A percentile compares a stretch with the other conserved stretches of the same genome.
Evolutionary conservation across 148 eudicot genomes (phyloP).

Genomic region (Vaccinium macrocarpon): DNA sequence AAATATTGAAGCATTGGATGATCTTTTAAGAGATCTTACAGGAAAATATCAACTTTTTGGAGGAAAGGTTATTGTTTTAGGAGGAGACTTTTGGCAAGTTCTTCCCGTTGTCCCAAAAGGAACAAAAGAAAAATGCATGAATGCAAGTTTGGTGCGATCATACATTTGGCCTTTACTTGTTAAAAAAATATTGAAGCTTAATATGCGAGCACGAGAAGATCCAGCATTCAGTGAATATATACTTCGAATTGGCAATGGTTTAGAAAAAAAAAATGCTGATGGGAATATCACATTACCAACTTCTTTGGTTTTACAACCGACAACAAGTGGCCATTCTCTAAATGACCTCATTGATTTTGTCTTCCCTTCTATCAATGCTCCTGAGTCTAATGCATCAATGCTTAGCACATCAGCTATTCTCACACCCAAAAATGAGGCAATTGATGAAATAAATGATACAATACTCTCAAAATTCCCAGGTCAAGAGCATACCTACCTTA

Average conservation of each 20-base stretch:
- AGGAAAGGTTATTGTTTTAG: not conserved
- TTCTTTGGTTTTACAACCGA: not conserved
- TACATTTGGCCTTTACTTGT: not conserved
- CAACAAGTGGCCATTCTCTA: rapidly evolving
- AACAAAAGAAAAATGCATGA: not conserved
- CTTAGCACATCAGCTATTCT: not conserved
- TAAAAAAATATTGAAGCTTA: not conserved
- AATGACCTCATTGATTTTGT: not conserved
- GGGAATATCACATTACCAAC: not conserved
- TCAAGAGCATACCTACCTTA: too few species aligned
- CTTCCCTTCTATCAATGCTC: not conserved
- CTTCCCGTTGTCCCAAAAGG: not conserved
- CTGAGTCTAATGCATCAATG: too few species aligned
- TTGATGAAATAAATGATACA: not conserved
- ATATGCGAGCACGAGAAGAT: not conserved
- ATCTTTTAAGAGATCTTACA: too few species aligned
- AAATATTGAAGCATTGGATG: too few species aligned
- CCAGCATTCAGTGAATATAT: not conserved
- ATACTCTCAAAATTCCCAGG: not conserved
- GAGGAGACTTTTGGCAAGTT: not conserved
- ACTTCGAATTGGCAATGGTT: not conserved
- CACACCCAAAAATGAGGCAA: not conserved
- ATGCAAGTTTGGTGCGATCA: not conserved
- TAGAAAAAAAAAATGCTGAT: not conserved
- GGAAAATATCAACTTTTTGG: not conserved